phyloP scores from a whole-genome alignment of 768 basidiomycete species.

The Podaxis sp. region DNA sequence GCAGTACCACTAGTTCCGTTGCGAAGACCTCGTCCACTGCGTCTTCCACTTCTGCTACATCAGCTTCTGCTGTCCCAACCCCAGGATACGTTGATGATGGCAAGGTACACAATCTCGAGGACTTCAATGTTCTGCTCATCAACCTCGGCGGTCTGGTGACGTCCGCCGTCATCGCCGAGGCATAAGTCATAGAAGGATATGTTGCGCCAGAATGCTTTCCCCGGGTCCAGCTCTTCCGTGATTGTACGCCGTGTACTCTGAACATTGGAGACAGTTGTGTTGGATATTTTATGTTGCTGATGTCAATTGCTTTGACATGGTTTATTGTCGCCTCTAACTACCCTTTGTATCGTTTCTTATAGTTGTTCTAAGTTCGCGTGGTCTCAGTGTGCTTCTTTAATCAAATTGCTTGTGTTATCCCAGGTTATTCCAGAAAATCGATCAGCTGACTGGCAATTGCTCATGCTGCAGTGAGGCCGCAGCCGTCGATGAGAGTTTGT shows the following conservation, averaged over 20 bases:
- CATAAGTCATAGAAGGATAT: neutral
- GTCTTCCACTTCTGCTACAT: constrained; percentile 1
- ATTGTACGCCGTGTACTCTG: neutral
- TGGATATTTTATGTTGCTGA: neutral
- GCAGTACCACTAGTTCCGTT: neutral
- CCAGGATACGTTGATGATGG: constrained; percentile 2
- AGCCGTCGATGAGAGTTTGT: neutral
- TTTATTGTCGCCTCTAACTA: neutral
- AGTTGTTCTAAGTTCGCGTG: neutral
- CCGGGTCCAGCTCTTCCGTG: neutral
- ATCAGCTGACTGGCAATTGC: neutral
- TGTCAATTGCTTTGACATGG: neutral
- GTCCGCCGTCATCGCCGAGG: neutral
- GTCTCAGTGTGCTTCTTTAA: constrained; percentile 5
- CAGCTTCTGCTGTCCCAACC: neutral
- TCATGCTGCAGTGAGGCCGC: neutral
- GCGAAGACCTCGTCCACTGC: neutral
- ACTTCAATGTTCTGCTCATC: constrained; percentile 4
- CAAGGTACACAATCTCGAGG: constrained; percentile 8
- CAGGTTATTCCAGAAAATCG: too few relatives aligned
- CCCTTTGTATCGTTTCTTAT: neutral
- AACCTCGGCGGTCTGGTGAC: constrained; percentile 3
- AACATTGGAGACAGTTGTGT: neutral
- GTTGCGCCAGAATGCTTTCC: neutral
- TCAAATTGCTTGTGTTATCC: too few relatives aligned